A percentile compares a stretch with the other conserved stretches of the same genome.
phyloP scores from a whole-genome alignment of 805 yeast species.

The Yueomyces sinensis region DNA sequence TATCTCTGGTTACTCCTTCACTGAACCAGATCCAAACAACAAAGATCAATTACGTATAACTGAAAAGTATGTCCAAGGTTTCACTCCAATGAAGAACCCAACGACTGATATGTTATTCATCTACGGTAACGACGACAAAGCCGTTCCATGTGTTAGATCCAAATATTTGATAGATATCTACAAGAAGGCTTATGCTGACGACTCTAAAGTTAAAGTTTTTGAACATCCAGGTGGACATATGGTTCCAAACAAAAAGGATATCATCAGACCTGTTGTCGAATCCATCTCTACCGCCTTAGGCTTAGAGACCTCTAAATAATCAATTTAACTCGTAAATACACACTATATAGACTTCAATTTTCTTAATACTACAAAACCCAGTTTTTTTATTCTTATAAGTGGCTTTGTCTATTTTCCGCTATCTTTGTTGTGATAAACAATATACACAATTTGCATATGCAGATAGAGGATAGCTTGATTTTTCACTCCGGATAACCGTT shows the following conservation, averaged over 20 bases:
- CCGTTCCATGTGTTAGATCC: conserved; percentile 65
- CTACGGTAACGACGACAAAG: conserved; percentile 76
- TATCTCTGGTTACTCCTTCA: conserved; percentile 53
- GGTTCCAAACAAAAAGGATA: conserved; percentile 76
- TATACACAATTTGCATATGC: too few relatives aligned
- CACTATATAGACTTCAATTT: too few relatives aligned
- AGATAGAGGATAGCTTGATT: too few relatives aligned
- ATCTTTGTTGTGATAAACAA: too few relatives aligned
- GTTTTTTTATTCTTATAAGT: too few relatives aligned
- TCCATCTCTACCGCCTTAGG: conserved; percentile 18
- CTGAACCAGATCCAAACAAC: conserved; percentile 27
- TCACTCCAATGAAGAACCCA: conserved; percentile 21
- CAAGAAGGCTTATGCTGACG: conserved; percentile 21
- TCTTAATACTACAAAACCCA: too few relatives aligned
- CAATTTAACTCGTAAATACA: too few relatives aligned
- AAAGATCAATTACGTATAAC: conserved; percentile 25
- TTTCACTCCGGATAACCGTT: too few relatives aligned
- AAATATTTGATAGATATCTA: conserved; percentile 44
- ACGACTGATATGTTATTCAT: conserved; percentile 51
- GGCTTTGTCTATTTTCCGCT: too few relatives aligned
- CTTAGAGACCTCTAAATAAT: too few relatives aligned
- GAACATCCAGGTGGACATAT: conserved; percentile 96
- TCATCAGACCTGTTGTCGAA: conserved; percentile 30
- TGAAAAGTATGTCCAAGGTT: conserved; percentile 22
- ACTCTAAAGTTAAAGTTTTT: conserved; percentile 30